A percentile compares a stretch with the other conserved stretches of the same genome.
Evolutionary conservation across 169 alveolate genomes (phyloP).

Genomic region (Pseudocohnilembus persalinus): DNA sequence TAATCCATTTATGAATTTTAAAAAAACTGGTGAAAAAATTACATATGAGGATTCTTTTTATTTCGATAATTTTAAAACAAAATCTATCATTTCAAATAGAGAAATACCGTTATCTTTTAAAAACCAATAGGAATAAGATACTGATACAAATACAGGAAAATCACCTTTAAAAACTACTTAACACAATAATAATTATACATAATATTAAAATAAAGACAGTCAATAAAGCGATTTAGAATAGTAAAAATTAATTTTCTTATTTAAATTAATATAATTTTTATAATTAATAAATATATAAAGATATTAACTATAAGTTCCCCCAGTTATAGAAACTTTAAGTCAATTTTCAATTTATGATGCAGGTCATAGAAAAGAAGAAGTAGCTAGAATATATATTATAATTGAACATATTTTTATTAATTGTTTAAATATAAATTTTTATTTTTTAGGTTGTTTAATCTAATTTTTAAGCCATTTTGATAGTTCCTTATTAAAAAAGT

Average conservation of each 20-base stretch:
- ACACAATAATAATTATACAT: neutral
- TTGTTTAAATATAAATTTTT: neutral
- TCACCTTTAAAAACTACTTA: neutral
- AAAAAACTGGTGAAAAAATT: constrained; percentile 21
- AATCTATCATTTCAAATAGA: neutral
- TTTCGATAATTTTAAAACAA: constrained; percentile 5
- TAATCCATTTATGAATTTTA: constrained; percentile 18
- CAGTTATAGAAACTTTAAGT: neutral
- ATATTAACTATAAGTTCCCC: neutral
- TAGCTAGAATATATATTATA: no score
- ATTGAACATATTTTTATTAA: no score
- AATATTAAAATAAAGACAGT: neutral
- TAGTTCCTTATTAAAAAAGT: neutral
- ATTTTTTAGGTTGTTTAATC: neutral
- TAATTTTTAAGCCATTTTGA: neutral
- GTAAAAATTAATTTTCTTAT: no score
- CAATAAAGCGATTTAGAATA: no score
- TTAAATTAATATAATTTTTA: no score
- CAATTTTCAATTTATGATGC: constrained; percentile 12
- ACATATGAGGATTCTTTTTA: constrained; percentile 13
- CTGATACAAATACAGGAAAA: neutral
- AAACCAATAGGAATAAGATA: neutral
- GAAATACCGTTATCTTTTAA: neutral
- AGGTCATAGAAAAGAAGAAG: constrained; percentile 19
- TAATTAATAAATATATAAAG: neutral